Evolutionary conservation across 495 filamentous ascomycete genomes (phyloP).

Genomic region (Penicillium malachiteum): DNA sequence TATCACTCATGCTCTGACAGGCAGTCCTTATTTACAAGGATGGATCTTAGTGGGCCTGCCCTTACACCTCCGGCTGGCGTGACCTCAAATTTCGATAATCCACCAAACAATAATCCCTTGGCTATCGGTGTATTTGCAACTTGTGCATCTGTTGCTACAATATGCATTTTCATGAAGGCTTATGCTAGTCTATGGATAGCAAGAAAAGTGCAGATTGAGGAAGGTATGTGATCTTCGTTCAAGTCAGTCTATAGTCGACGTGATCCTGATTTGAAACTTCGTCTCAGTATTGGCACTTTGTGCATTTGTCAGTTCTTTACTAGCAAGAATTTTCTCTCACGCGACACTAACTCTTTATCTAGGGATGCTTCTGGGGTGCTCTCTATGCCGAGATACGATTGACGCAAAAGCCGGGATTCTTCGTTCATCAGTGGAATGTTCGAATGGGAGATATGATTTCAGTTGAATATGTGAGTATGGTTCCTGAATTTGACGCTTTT

Average conservation of each 20-base stretch:
- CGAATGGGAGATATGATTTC: conserved; percentile 14
- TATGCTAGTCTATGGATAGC: conserved; percentile 18
- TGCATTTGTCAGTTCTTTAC: conserved; percentile 8
- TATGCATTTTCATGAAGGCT: conserved; percentile 15
- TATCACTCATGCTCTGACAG: too few species aligned
- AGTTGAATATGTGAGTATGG: not conserved
- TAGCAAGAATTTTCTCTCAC: not conserved
- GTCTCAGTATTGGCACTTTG: conserved; percentile 12
- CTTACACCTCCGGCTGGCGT: conserved; percentile 18
- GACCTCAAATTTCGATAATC: conserved; percentile 28
- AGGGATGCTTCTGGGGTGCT: conserved; percentile 27
- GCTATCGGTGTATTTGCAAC: conserved; percentile 24
- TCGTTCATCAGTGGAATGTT: conserved; percentile 25
- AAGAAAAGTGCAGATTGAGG: conserved; percentile 15
- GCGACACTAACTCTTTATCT: not conserved
- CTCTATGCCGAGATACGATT: conserved; percentile 19
- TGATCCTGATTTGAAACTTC: not conserved
- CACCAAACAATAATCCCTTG: conserved; percentile 27
- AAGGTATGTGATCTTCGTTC: conserved; percentile 11
- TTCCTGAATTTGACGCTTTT: conserved; percentile 6
- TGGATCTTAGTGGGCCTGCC: conserved; percentile 8
- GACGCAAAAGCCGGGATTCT: conserved; percentile 21
- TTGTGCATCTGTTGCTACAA: conserved; percentile 17
- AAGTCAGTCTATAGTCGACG: not conserved
- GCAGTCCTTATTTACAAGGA: not conserved